Conservation (phyloP, 2,329 filamentous ascomycete genomes). For the Camptophora hylomeconis region DNA sequence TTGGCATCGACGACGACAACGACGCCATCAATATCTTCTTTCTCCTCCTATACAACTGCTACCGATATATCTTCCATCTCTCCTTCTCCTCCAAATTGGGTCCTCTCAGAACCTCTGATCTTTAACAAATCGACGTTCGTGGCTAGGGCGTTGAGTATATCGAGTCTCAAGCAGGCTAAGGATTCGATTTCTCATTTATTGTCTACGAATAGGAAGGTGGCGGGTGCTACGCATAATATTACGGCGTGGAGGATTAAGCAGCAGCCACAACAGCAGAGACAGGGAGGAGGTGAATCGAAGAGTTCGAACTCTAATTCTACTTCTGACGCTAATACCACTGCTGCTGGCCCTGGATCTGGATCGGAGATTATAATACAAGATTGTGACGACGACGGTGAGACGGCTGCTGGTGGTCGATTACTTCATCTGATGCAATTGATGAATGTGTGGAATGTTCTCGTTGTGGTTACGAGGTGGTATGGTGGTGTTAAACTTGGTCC, state of each 20-base stretch:
- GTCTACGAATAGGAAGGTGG: slow-evolving; percentile 67
- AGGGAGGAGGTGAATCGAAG: slow-evolving; percentile 2
- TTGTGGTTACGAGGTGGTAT: slow-evolving; percentile 92
- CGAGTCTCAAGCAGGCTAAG: slow-evolving; percentile 57
- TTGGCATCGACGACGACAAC: slow-evolving; percentile 14
- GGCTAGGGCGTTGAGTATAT: slow-evolving; percentile 49
- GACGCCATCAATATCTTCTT: background rate
- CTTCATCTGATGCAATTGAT: slow-evolving; percentile 88
- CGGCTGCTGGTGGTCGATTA: slow-evolving; percentile 73
- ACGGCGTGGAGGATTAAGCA: slow-evolving; percentile 74
- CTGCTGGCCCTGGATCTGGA: too few relatives aligned
- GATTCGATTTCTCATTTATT: slow-evolving; percentile 62
- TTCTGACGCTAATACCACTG: slow-evolving; percentile 10
- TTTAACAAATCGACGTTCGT: slow-evolving; percentile 85
- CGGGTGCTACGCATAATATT: slow-evolving; percentile 89
- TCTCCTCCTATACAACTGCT: background rate
- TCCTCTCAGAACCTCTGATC: slow-evolving; percentile 55
- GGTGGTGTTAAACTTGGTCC: slow-evolving; percentile 82
- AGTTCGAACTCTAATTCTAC: background rate
- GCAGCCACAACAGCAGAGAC: slow-evolving; percentile 11
- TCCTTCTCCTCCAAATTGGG: slow-evolving; percentile 49
- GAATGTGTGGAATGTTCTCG: slow-evolving; percentile 84
- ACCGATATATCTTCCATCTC: slow-evolving; percentile 25
- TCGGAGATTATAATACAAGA: slow-evolving; percentile 64
- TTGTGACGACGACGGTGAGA: slow-evolving; percentile 92